Base-by-base conservation (phyloP, 208 protist species). In the Wallacemonas sp. region DNA sequence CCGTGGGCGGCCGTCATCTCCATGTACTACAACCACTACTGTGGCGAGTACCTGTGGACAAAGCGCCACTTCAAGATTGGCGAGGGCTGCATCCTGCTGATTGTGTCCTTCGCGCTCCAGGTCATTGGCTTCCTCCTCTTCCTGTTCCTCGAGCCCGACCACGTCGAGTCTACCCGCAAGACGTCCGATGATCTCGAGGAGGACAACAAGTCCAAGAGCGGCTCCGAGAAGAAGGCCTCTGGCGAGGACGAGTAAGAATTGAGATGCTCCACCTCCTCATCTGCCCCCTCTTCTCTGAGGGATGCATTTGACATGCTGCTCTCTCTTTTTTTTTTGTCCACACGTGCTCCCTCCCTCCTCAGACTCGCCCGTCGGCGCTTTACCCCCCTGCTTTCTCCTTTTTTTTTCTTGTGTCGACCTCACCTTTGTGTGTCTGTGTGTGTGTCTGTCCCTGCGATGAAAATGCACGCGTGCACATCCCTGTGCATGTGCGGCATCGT, bases 11-110 rank as follows among this genome's bases (percentile, higher is more conserved):
- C 81, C 12, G 77, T 86, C n/a, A 66, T 76, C 0, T 26, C 82
- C 36, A 57, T 88, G 44, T 85, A 92, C 71, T 62, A 83, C 75
- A 81, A 65, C 45, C 23, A 59, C 48, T 92, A 70, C 80, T 92
- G 86, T 70, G 81, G 78, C 44, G 62, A 76, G 31, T 41, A 55
- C 33, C 79, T 63, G 22, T 73, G 77, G 31, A 84, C 76, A 0
- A 16, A 61, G 18, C 18, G 41, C 22, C 8, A 76, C 41, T 77
- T 66, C 45, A 75, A 74, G 44, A 78, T 74, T 31, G 82, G 74
- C 65, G 33, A 70, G 4, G 86, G 86, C 54, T 92, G 77, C 69
- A 72, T 66, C 46, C 62, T 88, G 45, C 42, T 86, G 25, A 50
- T 87, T 4, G 55, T 59, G 26, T 81, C 74, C 63, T 89, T 84